Base-by-base conservation (phyloP, 208 protist genomes). In the Cochliopodium minus region DNA sequence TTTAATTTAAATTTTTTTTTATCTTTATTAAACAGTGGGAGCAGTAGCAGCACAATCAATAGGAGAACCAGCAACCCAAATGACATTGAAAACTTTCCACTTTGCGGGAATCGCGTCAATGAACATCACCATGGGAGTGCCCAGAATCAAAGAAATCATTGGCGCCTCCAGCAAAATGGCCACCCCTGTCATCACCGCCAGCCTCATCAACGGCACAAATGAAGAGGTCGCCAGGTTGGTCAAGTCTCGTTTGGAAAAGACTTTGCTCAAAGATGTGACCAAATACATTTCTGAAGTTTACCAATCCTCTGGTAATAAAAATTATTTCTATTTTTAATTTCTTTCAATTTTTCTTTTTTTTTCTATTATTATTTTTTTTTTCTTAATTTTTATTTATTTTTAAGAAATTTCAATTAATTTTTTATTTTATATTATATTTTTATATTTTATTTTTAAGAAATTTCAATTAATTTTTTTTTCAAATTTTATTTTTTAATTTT, bases 41-140 rank as follows among this genome's bases (percentile, higher is more conserved):
- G 92, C 94, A 13, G 76, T 99, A 54, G 94, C 85, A 29, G 96
- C 88, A 6, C 93, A 99, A 78, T 90, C 78, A 10, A 94, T 99
- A 47, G 95, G 95, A 55, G 96, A 99, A 72, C 96, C 96, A 30
- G 90, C 81, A 33, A 99, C 96, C 35, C 95, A 99, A 66, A 99
- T 99, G 95, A 99, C 95, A 0, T 77, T 99, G 17, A 95, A 95
- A 64, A 97, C 93, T 22, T 97, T 98, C 76, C 95, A 99, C 79
- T 97, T 97, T 77, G 96, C 96, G 34, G 96, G 96, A 62, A 91
- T 99, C 20, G 92, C 96, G 32, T 92, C 84, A 56, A 99, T 98
- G 95, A 98, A 73, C 69, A 87, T 94, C 65, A 93, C 88, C 17
- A 81, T 90, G 42, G 89, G 87, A 82, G 87, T 95, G 33, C 87